phyloP scores from a whole-genome alignment of 2,329 filamentous ascomycete species.

The Fulvia fulva region DNA sequence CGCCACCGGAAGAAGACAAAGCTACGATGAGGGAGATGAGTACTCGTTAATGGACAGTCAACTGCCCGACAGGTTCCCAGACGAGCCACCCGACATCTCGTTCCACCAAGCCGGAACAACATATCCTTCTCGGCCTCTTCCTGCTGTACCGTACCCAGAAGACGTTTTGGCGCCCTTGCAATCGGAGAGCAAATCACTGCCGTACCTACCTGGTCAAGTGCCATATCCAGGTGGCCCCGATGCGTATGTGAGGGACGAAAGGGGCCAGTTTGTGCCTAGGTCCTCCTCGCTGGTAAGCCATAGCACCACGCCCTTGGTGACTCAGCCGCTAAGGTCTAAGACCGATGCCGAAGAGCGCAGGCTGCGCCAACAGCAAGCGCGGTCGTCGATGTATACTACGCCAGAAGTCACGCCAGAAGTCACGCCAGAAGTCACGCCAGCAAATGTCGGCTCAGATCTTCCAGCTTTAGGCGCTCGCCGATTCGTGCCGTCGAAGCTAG shows the following conservation, averaged over 20 bases:
- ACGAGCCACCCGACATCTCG: constrained; percentile 82
- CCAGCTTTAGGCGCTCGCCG: constrained; percentile 49
- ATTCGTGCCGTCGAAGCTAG: constrained; percentile 82
- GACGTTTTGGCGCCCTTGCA: constrained; percentile 34
- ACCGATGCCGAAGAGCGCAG: constrained; percentile 78
- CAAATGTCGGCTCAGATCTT: constrained; percentile 26
- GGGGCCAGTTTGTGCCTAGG: constrained; percentile 53
- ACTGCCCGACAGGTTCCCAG: constrained; percentile 35
- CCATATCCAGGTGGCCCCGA: constrained; percentile 25
- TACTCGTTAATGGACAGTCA: constrained; percentile 44
- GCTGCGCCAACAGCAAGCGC: constrained; percentile 45
- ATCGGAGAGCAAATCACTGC: constrained; percentile 16
- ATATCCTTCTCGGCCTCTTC: constrained; percentile 51
- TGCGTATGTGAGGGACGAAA: constrained; percentile 23
- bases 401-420: no score
- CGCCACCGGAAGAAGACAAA: constrained; percentile 62
- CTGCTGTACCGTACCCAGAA: constrained; percentile 59
- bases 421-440: constrained; percentile 40
- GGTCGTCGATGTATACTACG: constrained; percentile 38
- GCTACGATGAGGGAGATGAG: constrained; percentile 92
- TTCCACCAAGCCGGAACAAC: constrained; percentile 77
- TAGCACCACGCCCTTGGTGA: constrained; percentile 71
- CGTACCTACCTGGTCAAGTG: constrained; percentile 16
- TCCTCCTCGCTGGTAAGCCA: constrained; percentile 82
- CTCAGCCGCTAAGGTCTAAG: constrained; percentile 83